Evolutionary conservation across 257 asterid genomes (phyloP).

Genomic region (Coffea eugenioides): DNA sequence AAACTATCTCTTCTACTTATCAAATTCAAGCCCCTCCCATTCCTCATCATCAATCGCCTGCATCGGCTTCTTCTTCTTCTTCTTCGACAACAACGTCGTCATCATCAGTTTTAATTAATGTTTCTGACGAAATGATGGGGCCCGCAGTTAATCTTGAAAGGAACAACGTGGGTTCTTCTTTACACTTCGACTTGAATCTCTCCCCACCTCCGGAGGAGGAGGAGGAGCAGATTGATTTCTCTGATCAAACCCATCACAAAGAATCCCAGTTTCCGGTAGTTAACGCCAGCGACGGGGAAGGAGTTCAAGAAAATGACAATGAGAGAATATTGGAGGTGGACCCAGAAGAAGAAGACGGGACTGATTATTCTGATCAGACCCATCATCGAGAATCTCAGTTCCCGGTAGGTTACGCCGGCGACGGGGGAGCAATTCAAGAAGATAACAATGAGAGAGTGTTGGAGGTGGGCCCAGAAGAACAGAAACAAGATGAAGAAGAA

Average conservation of each 20-base stretch:
- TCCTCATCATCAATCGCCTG: too few relatives aligned
- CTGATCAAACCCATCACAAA: too few relatives aligned
- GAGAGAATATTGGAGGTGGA: too few relatives aligned
- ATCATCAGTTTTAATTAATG: not conserved
- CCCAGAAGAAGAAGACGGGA: too few relatives aligned
- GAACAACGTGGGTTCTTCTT: not conserved
- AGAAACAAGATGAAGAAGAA: not conserved
- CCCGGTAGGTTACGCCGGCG: not conserved
- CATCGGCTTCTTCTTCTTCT: not conserved
- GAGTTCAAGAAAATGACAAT: too few relatives aligned
- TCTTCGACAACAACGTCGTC: not conserved
- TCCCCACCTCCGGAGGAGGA: not conserved
- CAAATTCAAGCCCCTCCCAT: too few relatives aligned
- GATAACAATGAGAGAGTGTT: not conserved
- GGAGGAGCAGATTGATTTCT: too few relatives aligned
- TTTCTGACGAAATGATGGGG: not conserved
- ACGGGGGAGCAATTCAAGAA: not conserved
- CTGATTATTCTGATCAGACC: too few relatives aligned
- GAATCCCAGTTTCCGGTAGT: too few relatives aligned
- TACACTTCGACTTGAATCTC: slow-evolving; percentile 16
- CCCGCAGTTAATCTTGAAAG: not conserved
- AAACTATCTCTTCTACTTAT: not conserved
- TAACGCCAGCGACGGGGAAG: too few relatives aligned
- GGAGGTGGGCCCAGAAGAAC: not conserved
- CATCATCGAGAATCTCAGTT: not conserved